These are phyloP conservation scores for Capsicum rhomboideum DNA, from an alignment of 257 asterid genomes.

Conservation along the genomic window DNA sequence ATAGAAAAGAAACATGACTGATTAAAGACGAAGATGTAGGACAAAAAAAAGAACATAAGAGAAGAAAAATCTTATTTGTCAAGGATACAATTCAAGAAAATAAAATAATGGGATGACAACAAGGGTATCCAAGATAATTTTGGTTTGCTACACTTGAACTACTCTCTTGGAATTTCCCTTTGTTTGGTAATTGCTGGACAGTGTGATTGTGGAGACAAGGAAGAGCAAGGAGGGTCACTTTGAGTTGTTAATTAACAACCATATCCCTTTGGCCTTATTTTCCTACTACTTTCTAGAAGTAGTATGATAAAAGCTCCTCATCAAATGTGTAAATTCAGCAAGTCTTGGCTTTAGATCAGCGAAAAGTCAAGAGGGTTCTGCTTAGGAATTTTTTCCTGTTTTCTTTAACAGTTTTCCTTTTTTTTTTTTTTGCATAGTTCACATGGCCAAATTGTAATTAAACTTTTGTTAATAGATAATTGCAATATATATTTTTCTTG, in stretches of 20 bases:
- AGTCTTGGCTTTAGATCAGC: constrained; percentile 1
- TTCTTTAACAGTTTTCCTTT: neutral
- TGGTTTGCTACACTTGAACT: neutral
- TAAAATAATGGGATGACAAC: neutral
- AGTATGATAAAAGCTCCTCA: neutral
- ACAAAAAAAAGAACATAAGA: neutral
- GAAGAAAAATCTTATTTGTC: constrained; percentile 13
- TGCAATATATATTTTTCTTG: constrained; percentile 9
- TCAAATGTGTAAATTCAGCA: neutral
- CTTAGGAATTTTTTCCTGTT: neutral
- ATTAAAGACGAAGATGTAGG: neutral
- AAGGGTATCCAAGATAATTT: neutral
- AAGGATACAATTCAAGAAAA: neutral
- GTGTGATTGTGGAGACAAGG: neutral
- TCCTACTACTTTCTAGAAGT: neutral
- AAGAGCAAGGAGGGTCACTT: neutral
- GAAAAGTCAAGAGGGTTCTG: neutral
- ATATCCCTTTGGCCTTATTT: neutral
- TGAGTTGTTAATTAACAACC: neutral
- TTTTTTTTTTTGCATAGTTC: constrained; percentile 1
- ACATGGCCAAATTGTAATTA: constrained; percentile 49
- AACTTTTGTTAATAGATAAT: constrained; percentile 39
- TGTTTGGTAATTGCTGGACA: constrained; percentile 1
- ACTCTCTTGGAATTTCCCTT: neutral
- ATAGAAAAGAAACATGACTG: neutral